These are phyloP conservation scores for Suillus brevipes DNA, from an alignment of 768 basidiomycete genomes.

Conservation along the genomic window DNA sequence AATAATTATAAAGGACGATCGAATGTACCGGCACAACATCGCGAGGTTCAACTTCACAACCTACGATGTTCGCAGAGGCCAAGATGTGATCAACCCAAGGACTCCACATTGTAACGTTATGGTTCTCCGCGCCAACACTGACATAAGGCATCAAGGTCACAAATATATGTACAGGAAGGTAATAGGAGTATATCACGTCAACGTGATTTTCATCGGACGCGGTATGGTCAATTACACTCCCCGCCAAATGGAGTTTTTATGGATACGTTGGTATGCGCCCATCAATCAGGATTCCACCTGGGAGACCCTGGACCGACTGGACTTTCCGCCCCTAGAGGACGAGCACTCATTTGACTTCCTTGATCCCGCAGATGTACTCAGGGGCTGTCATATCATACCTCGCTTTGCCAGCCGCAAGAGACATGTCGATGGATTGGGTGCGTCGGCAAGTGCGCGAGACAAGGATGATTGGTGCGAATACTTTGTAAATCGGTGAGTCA, in stretches of 20 bases:
- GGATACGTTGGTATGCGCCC: constrained; percentile 3
- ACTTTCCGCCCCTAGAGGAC: constrained; percentile 1
- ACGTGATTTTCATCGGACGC: not conserved
- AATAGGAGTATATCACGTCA: too few relatives aligned
- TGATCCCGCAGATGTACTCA: constrained; percentile 2
- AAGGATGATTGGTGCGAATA: not conserved
- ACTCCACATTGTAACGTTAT: too few relatives aligned
- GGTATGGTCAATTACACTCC: not conserved
- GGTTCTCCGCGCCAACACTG: too few relatives aligned
- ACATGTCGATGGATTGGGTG: not conserved
- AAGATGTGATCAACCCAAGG: too few relatives aligned
- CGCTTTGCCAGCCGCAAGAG: not conserved
- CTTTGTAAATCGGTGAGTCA: not conserved
- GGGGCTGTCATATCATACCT: constrained; percentile 10
- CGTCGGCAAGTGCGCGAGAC: not conserved
- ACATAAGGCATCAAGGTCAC: too few relatives aligned
- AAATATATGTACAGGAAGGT: too few relatives aligned
- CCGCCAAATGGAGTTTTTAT: constrained; percentile 4
- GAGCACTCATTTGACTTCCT: constrained; percentile 8
- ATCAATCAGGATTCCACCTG: not conserved
- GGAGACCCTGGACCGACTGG: not conserved
- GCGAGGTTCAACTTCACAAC: too few relatives aligned
- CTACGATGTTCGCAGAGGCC: too few relatives aligned
- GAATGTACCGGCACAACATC: too few relatives aligned
- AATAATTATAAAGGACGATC: too few relatives aligned